A percentile compares a stretch with the other conserved stretches of the same genome.
Conservation (phyloP, 345 rosid genomes). For the Isatis tinctoria region DNA sequence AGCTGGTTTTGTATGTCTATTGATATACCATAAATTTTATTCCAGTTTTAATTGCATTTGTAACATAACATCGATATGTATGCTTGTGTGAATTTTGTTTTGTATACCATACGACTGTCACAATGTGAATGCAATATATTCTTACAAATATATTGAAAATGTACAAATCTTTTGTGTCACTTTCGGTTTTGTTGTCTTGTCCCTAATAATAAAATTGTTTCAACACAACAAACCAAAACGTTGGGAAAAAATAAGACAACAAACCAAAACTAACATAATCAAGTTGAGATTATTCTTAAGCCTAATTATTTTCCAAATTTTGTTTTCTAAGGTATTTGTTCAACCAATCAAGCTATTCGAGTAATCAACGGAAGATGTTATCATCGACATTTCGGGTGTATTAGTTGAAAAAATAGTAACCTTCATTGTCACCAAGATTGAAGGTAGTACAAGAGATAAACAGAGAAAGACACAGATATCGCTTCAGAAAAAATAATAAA, state of each 20-base stretch:
- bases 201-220: too few relatives aligned
- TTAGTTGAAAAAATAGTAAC: background rate
- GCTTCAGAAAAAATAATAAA: background rate
- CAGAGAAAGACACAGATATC: background rate
- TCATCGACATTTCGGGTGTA: background rate
- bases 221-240: too few relatives aligned
- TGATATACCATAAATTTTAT: conserved; percentile 1
- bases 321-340: background rate
- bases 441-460: background rate
- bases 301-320: too few relatives aligned
- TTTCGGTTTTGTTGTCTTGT: background rate
- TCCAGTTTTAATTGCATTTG: background rate
- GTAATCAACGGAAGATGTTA: background rate
- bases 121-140: background rate
- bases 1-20: conserved; percentile 3
- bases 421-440: background rate
- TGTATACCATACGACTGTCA: background rate
- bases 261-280: background rate
- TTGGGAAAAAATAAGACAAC: too few relatives aligned
- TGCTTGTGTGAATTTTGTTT: background rate
- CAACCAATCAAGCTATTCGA: background rate
- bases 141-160: background rate
- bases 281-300: background rate
- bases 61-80: background rate
- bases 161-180: background rate